Base-by-base conservation (phyloP, 1,139 yeast species). In the Cylindricascospora bacillispora region DNA sequence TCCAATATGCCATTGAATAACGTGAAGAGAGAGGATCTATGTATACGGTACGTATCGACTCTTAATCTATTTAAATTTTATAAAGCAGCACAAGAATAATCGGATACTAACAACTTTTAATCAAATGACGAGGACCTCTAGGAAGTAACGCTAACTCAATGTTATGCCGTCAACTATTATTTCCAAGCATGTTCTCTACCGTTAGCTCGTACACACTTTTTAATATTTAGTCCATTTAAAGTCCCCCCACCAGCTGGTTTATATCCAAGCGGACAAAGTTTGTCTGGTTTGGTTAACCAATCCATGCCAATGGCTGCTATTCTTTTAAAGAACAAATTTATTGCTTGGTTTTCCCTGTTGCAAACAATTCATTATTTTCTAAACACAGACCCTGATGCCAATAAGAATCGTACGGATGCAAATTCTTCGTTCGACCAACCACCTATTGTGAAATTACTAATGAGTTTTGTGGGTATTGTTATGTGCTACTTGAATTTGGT, bases 231-330 rank as follows among this genome's bases (percentile, higher is more conserved):
- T 11, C 22, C 20, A 18, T 7, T 10, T 10, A 20, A 27, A 15
- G 15, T 13, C 13, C 14, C 15, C 10, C 67, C 66, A 40, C 65
- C 71, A 29, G 61, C 70, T 31, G 50, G 58, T 11, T 63, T 67
- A 29, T 62, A 65, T 12, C 49, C 66, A 3, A 58, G 65, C 23
- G 55, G 65, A 48, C 38, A 41, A 15, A 40, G 45, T 13, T 20
- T 49, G 4, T 39, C 52, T 4, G 56, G 57, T 19, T 26, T 52
- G 28, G 54, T 73, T 23, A 62, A 72, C 18, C 79, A 73, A 49
- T 62, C 76, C 13, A 65, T 73, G 57, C 80, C 81, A 22, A 70
- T 73, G 77, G 75, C 76, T 6, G 79, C 80, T 26, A 71, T 73
- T 73, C 65, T 67, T 48, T 55, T 66, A 60, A 61, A 44, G 35